Percentiles rank a stretch among this genome's conserved stretches.
phyloP scores from a whole-genome alignment of 1,284 basidiomycete species.

The Cryptococcus sp. region DNA sequence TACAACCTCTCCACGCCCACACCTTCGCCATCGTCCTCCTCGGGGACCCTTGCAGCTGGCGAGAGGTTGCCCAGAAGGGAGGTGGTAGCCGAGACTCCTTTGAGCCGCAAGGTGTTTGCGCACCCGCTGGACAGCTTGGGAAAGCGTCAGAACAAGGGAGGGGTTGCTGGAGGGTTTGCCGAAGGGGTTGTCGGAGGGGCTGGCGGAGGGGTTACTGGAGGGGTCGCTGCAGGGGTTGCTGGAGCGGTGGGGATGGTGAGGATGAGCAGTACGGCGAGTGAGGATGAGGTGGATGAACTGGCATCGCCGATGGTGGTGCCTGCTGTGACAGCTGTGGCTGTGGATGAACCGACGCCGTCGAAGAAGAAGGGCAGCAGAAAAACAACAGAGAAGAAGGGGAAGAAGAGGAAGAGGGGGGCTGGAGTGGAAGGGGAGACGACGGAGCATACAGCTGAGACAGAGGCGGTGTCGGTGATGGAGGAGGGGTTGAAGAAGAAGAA shows the following conservation, averaged over 20 bases:
- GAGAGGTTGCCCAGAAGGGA: background rate
- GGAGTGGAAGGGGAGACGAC: background rate
- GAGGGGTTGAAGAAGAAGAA: background rate
- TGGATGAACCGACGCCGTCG: background rate
- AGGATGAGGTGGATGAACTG: background rate
- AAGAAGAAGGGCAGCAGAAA: background rate
- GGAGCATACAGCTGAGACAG: too few relatives aligned
- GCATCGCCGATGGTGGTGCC: background rate
- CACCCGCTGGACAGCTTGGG: background rate
- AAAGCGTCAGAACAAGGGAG: too few relatives aligned
- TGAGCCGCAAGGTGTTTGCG: background rate
- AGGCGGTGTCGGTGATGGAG: too few relatives aligned
- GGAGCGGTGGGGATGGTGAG: background rate
- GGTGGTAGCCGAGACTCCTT: background rate
- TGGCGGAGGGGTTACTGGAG: too few relatives aligned
- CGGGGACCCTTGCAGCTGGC: background rate
- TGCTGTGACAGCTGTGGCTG: background rate
- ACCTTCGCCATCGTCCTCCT: background rate
- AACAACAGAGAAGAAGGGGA: background rate
- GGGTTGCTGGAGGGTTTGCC: too few relatives aligned
- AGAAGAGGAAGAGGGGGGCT: background rate
- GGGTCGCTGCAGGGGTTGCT: too few relatives aligned
- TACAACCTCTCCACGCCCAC: slow-evolving; percentile 4
- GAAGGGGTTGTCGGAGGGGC: too few relatives aligned
- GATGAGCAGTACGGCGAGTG: background rate